Evolutionary conservation across 23 red algal genomes (phyloP), one percentile per base, ranked within the genome.

Genomic region (Agarophyton chilense): DNA sequence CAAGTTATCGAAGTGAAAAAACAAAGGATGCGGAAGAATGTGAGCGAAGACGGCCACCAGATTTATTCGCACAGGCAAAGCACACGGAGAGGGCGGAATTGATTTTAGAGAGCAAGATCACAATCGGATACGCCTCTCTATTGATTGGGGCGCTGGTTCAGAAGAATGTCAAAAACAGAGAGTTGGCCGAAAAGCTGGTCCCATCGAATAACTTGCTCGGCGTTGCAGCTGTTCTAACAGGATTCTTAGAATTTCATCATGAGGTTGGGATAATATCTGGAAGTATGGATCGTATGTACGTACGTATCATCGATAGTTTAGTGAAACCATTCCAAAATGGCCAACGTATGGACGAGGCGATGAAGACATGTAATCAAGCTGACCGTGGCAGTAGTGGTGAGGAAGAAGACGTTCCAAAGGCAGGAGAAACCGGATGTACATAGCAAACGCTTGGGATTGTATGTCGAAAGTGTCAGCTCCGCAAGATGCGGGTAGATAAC

Each of bases 211-310:
- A 52, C 32, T 56, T 91, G 41, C 4, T 67, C 7, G 76, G 55
- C 14, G 39, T 91, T 13, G 88, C 75, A 34, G 60, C 58, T 64
- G 88, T 91, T 32, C 70, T 91, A 52, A 56, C 77, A 28, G 76
- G 66, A 63, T 91, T 91, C 43, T 51, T 91, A 10, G 88, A 82
- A 22, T 91, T 91, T 67, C 88, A 91, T 36, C 88, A 91, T 60
- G 88, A 91, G 65, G 42, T 91, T 41, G 88, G 88, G 40, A 67
- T 91, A 12, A 76, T 75, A 33, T 91, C 88, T 4, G 60, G 52
- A 44, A 44, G 54, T 35, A 76, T 91, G 76, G 88, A 91, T 65
- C 65, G 43, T 3, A 91, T 81, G 74, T 91, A 81, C 65, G 50
- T n/a, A 8, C 41, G 51, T 3, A 88, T 88, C 51, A 88, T 88